Evolutionary conservation across 116 monocot genomes (phyloP).

Genomic region (Dioscorea cayenensis): DNA sequence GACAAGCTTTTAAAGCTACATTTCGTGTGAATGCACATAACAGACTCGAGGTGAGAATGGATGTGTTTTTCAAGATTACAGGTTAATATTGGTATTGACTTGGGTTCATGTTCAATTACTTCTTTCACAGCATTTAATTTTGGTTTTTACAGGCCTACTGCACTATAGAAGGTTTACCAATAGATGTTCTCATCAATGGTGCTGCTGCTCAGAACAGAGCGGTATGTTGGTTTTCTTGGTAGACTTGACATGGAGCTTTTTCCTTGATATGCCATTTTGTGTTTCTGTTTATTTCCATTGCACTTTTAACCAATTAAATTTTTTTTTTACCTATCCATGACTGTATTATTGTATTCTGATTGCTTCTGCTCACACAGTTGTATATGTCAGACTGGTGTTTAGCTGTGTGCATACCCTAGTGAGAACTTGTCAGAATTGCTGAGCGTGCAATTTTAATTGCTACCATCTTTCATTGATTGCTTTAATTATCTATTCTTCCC

Average conservation of each 20-base stretch:
- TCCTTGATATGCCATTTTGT: neutral
- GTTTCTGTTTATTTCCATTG: neutral
- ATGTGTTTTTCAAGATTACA: neutral
- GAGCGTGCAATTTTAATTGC: neutral
- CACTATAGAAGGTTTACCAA: constrained; percentile 58
- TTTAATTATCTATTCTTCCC: neutral
- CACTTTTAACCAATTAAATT: too few relatives aligned
- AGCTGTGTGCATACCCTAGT: too few relatives aligned
- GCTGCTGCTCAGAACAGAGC: constrained; percentile 76
- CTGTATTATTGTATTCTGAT: too few relatives aligned
- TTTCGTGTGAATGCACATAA: constrained; percentile 87
- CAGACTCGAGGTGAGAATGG: constrained; percentile 40
- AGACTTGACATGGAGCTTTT: neutral
- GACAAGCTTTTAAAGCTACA: constrained; percentile 58
- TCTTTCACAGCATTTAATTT: neutral
- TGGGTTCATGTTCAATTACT: neutral
- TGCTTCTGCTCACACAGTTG: too few relatives aligned
- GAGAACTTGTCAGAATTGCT: too few relatives aligned
- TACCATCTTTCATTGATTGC: neutral
- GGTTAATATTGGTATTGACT: neutral
- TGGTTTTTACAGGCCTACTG: constrained; percentile 69
- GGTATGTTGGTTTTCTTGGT: constrained; percentile 27
- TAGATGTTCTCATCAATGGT: constrained; percentile 78
- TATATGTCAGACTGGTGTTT: too few relatives aligned
- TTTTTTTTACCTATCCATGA: too few relatives aligned